phyloP scores from a whole-genome alignment of 2,329 filamentous ascomycete species.

The Colletotrichum australisinense region DNA sequence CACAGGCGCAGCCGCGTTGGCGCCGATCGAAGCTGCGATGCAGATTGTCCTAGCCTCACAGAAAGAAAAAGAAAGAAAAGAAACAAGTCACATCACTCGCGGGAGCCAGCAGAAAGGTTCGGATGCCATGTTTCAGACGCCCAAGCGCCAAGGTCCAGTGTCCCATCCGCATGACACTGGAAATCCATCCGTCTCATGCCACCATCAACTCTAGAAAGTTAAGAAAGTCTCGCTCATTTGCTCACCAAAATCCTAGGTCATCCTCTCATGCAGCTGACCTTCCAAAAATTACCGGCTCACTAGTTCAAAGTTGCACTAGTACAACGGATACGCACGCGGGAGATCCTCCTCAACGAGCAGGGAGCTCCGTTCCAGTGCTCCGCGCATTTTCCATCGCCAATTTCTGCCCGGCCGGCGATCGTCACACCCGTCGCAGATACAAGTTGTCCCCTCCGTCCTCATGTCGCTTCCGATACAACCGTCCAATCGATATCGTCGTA shows the following conservation, averaged over 20 bases:
- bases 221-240: not conserved
- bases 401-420: constrained; percentile 27
- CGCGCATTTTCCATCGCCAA: constrained; percentile 13
- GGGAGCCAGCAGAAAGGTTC: not conserved
- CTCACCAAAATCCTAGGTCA: not conserved
- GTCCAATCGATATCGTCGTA: not conserved
- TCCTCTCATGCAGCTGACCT: constrained; percentile 3
- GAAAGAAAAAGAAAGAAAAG: not conserved
- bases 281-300: not conserved
- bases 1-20: not conserved
- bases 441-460: constrained; percentile 12
- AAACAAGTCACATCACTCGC: not conserved
- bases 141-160: not conserved
- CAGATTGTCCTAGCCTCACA: not conserved
- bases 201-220: not conserved
- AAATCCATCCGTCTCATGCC: constrained; percentile 11
- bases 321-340: not conserved
- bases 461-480: constrained; percentile 24
- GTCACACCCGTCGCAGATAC: constrained; percentile 32
- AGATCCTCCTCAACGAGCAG: constrained; percentile 12
- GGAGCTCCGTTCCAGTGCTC: constrained; percentile 4
- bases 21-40: not conserved
- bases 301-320: not conserved
- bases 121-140: constrained; percentile 8
- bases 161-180: constrained; percentile 18